A percentile compares a stretch with the other conserved stretches of the same genome.
These are phyloP conservation scores for Otatea glauca DNA, from an alignment of 176 grass and related monocot genomes.

Conservation along the genomic window DNA sequence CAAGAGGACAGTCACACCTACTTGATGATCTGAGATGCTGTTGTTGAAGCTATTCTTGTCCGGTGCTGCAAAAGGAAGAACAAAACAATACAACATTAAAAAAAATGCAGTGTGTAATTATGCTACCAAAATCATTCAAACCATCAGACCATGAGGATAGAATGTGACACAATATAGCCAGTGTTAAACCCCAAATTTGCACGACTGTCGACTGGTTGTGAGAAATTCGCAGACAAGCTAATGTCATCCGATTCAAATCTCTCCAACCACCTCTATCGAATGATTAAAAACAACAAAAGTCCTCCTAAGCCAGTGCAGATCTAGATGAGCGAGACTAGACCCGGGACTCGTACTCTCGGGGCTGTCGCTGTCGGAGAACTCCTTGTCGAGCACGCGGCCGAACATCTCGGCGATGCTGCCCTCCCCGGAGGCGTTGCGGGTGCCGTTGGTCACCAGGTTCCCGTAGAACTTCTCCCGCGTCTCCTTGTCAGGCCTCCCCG, in stretches of 20 bases:
- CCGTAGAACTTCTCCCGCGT: constrained; percentile 96
- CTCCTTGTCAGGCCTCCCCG: constrained; percentile 80
- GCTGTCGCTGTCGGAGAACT: constrained; percentile 89
- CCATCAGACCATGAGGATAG: background rate
- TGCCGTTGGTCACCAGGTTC: constrained; percentile 60
- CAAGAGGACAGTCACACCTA: constrained; percentile 95
- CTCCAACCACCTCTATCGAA: background rate
- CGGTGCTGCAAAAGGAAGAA: constrained; percentile 60
- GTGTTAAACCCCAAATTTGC: background rate
- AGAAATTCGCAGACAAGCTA: background rate
- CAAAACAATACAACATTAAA: constrained; percentile 12
- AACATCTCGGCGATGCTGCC: constrained; percentile 98
- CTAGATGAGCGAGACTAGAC: background rate
- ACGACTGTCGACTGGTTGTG: background rate
- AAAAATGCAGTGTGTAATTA: background rate
- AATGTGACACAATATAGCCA: background rate
- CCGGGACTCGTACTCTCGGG: constrained; percentile 62
- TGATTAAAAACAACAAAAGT: background rate
- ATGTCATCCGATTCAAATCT: background rate
- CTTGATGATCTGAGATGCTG: constrained; percentile 98
- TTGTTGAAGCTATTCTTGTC: constrained; percentile 98
- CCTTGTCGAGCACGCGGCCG: constrained; percentile 96
- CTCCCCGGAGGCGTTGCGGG: constrained; percentile 62
- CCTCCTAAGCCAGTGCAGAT: constrained; percentile 29
- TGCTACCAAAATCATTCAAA: background rate